Base-by-base conservation (phyloP, 306 rosid genomes). In the Quillaja saponaria region DNA sequence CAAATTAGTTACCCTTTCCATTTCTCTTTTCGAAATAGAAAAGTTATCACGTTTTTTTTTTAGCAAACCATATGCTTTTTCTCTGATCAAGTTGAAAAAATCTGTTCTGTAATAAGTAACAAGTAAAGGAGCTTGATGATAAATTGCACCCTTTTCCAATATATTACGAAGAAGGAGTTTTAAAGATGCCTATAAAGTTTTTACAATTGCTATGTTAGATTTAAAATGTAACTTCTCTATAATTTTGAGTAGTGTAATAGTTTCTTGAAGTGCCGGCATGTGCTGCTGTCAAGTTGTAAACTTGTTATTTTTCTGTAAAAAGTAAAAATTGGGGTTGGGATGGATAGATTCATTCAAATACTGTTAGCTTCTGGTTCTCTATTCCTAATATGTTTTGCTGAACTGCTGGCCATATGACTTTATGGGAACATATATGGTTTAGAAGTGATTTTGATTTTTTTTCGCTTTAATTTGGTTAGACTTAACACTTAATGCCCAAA, bases 401-500 rank as follows among this genome's bases (percentile, higher is more conserved):
- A 58, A 17, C 40, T n/a, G 15, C 31, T 31, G 31, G 16, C 12
- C 28, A 4, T 61, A 35, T 61, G n/a, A n/a, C 31, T 25, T 25
- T 10, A 11, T 38, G 38, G 50, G 38, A 10, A 33, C 38, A 35
- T 17, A 5, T 37, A 44, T 25, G 4, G 14, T 55, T 71, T 18
- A 28, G 34, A 49, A 58, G n/a, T n/a, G n/a, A n/a, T n/a, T n/a
- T n/a, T 46, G 8, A 12, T 14, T 44, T 45, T 34, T 38, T n/a
- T n/a, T n/a, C n/a, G n/a, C n/a, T n/a, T n/a, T n/a, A n/a, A n/a
- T n/a, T n/a, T n/a, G n/a, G n/a, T 25, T 25, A 25, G 4, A 66
- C 60, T 35, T 48, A 55, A 57, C 46, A 47, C 40, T 54, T 41
- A 64, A 34, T 74, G 71, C 66, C 31, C 55, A 44, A 65, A 57